A percentile compares a stretch with the other conserved stretches of the same genome.
These are phyloP conservation scores for Penicillium nucicola DNA, from an alignment of 495 filamentous ascomycete species.

Conservation along the genomic window DNA sequence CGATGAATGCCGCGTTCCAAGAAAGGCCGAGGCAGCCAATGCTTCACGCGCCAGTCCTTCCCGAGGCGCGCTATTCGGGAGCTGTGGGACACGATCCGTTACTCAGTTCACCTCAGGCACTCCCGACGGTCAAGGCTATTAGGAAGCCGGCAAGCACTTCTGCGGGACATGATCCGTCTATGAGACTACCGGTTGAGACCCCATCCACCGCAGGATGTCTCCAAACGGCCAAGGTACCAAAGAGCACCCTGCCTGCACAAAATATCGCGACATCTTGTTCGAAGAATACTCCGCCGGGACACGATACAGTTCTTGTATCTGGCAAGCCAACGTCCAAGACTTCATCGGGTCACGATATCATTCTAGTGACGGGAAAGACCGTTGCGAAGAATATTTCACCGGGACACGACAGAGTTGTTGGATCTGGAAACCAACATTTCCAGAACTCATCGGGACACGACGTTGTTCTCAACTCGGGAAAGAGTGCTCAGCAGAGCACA, in stretches of 20 bases:
- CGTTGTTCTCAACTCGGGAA: background rate
- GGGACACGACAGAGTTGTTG: background rate
- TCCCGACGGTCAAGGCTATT: constrained; percentile 2
- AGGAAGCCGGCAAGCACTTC: constrained; percentile 6
- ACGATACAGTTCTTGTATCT: background rate
- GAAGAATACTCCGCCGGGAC: background rate
- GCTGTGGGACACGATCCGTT: constrained; percentile 12
- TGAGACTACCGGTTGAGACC: background rate
- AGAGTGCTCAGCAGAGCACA: background rate
- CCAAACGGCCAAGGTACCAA: background rate
- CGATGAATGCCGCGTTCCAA: constrained; percentile 10
- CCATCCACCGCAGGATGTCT: background rate
- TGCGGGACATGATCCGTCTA: constrained; percentile 7
- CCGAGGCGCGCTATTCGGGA: constrained; percentile 5
- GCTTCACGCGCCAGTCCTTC: constrained; percentile 4
- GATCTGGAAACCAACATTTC: background rate
- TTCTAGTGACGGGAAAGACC: background rate
- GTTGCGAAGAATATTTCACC: background rate
- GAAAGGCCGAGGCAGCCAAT: constrained; percentile 6
- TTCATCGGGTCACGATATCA: background rate
- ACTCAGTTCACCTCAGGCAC: background rate
- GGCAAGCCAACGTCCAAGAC: background rate
- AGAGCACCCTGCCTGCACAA: background rate
- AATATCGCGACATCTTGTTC: background rate
- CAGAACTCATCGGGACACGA: background rate